A percentile compares a stretch with the other conserved stretches of the same genome.
Conservation (phyloP, 176 grass and related monocot species). For the Aegilops umbellulata region DNA sequence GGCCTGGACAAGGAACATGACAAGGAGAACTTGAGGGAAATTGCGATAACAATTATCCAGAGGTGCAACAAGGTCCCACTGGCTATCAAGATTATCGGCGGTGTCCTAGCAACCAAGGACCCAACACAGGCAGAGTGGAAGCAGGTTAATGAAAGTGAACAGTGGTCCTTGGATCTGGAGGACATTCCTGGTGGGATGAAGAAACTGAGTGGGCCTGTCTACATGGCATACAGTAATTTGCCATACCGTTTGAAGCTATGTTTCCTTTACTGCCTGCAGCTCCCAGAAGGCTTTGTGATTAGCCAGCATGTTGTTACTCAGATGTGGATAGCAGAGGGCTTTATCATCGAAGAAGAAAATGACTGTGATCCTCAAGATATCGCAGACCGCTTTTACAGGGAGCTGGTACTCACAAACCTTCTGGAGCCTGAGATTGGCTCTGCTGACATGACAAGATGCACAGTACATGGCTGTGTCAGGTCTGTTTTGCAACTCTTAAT, state of each 20-base stretch:
- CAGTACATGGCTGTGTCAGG: constrained; percentile 27
- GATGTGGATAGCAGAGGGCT: constrained; percentile 33
- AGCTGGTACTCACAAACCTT: constrained; percentile 37
- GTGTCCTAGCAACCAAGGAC: constrained; percentile 24
- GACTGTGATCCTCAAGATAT: constrained; percentile 6
- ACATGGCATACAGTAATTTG: constrained; percentile 38
- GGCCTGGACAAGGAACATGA: not conserved
- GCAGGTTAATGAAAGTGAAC: constrained; percentile 11
- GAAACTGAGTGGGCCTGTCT: constrained; percentile 29
- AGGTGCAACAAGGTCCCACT: constrained; percentile 30
- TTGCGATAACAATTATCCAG: constrained; percentile 22
- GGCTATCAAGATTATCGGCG: constrained; percentile 30
- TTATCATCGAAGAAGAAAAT: not conserved
- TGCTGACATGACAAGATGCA: not conserved
- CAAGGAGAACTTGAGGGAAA: not conserved
- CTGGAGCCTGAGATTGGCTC: constrained; percentile 8
- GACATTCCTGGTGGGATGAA: constrained; percentile 10
- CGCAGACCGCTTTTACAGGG: constrained; percentile 30
- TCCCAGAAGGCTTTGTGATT: constrained; percentile 27
- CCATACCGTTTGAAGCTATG: constrained; percentile 39
- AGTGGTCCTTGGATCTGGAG: not conserved
- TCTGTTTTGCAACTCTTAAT: constrained; percentile 22
- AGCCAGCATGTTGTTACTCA: not conserved
- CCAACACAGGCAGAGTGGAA: constrained; percentile 17
- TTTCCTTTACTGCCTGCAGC: constrained; percentile 38